Evolutionary conservation across 2,329 filamentous ascomycete species (phyloP).

Genomic region (Ophiostoma novo-ulmi): DNA sequence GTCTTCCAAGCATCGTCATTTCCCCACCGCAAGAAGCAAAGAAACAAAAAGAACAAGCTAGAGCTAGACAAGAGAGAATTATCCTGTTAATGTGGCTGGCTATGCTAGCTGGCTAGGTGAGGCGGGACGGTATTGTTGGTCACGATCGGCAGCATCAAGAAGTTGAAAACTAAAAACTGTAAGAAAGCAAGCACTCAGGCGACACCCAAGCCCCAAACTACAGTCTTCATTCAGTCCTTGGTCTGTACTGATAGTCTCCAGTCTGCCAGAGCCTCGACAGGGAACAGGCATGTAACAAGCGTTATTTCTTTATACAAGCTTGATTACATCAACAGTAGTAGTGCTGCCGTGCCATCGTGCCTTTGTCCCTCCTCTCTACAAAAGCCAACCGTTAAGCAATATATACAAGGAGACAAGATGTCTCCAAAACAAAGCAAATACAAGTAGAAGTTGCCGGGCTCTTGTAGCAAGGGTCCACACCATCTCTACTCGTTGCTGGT

Average conservation of each 20-base stretch:
- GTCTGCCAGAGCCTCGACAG: background rate
- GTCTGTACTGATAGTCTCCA: background rate
- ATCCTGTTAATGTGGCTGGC: background rate
- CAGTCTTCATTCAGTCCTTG: background rate
- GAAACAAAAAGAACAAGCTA: background rate
- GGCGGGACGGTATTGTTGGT: background rate
- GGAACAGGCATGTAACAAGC: background rate
- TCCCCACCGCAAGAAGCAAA: background rate
- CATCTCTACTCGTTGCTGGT: background rate
- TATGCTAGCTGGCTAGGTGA: background rate
- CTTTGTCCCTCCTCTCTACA: background rate
- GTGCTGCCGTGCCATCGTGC: background rate
- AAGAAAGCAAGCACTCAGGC: background rate
- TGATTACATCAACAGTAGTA: background rate
- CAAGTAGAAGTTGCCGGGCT: too few relatives aligned
- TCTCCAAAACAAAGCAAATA: too few relatives aligned
- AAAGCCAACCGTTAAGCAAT: too few relatives aligned
- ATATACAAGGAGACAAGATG: too few relatives aligned
- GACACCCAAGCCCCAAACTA: background rate
- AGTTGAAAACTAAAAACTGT: background rate
- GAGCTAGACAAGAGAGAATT: background rate
- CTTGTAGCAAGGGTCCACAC: conserved; percentile 5
- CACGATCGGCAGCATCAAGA: background rate
- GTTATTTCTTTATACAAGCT: background rate
- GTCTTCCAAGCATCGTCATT: background rate